A percentile compares a stretch with the other conserved stretches of the same genome.
These are phyloP conservation scores for Podaxis mareebaensis DNA, from an alignment of 768 basidiomycete genomes.

Conservation along the genomic window DNA sequence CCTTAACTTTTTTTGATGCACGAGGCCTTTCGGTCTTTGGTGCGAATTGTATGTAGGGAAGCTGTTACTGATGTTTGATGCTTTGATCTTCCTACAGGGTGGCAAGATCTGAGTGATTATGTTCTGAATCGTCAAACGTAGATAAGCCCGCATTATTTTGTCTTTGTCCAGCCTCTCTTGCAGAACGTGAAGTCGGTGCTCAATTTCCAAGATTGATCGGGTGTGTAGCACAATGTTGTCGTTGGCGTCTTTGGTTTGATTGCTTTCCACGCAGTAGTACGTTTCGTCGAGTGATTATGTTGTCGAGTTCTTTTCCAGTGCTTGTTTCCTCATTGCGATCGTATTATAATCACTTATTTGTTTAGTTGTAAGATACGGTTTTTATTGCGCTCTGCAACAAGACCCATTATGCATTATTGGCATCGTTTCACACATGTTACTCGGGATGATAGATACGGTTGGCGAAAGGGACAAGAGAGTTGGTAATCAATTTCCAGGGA, in stretches of 20 bases:
- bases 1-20: background rate
- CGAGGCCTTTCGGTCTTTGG: background rate
- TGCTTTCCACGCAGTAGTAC: background rate
- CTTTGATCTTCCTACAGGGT: constrained; percentile 43
- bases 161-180: background rate
- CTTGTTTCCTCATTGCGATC: background rate
- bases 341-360: constrained; percentile 13
- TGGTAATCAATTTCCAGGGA: background rate
- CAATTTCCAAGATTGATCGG: background rate
- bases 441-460: background rate
- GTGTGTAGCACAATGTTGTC: background rate
- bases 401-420: constrained; percentile 12
- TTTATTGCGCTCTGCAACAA: constrained; percentile 6
- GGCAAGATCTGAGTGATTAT: constrained; percentile 80
- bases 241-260: background rate
- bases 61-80: constrained; percentile 4
- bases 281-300: constrained; percentile 11
- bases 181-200: background rate
- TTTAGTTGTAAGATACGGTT: constrained; percentile 6
- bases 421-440: background rate
- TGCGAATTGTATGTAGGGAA: background rate
- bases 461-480: background rate
- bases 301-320: constrained; percentile 6
- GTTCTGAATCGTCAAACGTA: constrained; percentile 71
- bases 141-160: background rate